Evolutionary conservation across 345 rosid species (phyloP), one percentile per base, ranked within the genome.

Genomic region (Citrus mangshanensis): DNA sequence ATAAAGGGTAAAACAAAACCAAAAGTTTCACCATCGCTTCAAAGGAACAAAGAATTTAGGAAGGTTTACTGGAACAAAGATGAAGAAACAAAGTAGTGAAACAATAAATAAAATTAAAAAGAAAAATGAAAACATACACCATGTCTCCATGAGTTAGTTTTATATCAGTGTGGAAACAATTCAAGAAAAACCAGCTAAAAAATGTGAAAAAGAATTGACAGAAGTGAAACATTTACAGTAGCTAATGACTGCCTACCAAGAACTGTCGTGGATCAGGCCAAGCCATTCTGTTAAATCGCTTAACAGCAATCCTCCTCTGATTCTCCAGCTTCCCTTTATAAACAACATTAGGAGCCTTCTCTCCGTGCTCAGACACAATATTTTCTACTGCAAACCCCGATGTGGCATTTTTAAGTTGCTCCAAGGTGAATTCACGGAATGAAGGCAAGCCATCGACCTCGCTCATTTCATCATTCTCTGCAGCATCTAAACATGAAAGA

Each of bases 291-390:
- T 92, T 93, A 80, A 95, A 95, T 42, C 98, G 84, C 69, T 95
- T 95, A 64, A 95, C 95, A 85, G 93, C 99, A 79, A 95, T 86
- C 76, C 92, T 87, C 88, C 82, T 91, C 78, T 88, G 91, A 82
- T 89, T 91, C 74, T 92, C 97, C 74, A 95, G 78, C 84, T 95
- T 95, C 70, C 99, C 99, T 81, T 88, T 93, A 73, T 92, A 95
- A 64, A 95, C 98, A 82, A 93, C 94, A 80, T 95, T 95, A 24
- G 98, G 99, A 80, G 98, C 99, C 86, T 90, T 95, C 75, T 93
- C 98, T 24, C 98, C 98, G 81, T 93, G 98, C 75, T 95, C 99
- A 40, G 97, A 93, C 63, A 95, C 96, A 74, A 95, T 95, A 70
- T 95, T 95, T 83, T 92, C 97, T 19, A 85, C 86, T 0, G 98